These are phyloP conservation scores for Phaeomoniella chlamydospora DNA, from an alignment of 2,329 filamentous ascomycete species.

Conservation along the genomic window DNA sequence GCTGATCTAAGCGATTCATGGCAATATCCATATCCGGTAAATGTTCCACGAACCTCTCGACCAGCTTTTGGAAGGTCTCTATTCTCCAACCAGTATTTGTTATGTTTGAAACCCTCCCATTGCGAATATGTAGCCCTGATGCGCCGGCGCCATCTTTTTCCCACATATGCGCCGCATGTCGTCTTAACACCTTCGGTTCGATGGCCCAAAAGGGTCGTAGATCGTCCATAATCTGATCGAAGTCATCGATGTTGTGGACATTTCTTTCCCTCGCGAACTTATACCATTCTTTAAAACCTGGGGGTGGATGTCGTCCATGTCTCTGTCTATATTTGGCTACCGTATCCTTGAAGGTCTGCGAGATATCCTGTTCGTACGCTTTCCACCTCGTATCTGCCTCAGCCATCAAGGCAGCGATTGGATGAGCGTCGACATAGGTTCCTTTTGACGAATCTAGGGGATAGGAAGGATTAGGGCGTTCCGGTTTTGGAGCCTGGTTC, in stretches of 20 bases:
- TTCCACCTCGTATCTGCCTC: conserved; percentile 19
- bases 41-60: conserved; percentile 35
- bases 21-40: conserved; percentile 54
- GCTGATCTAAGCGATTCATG: conserved; percentile 51
- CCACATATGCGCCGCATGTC: conserved; percentile 18
- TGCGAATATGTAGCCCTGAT: conserved; percentile 18
- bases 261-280: conserved; percentile 20
- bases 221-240: conserved; percentile 22
- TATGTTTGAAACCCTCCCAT: conserved; percentile 19
- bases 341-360: conserved; percentile 21
- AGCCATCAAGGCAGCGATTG: conserved; percentile 18
- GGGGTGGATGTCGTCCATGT: conserved; percentile 24
- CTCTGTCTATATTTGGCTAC: conserved; percentile 21
- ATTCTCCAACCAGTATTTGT: conserved; percentile 25
- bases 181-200: conserved; percentile 16
- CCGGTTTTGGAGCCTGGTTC: conserved; percentile 7
- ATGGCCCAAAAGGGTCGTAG: conserved; percentile 22
- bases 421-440: conserved; percentile 13
- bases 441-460: background rate
- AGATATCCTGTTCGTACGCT: conserved; percentile 16
- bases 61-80: conserved; percentile 26
- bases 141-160: conserved; percentile 13
- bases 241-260: conserved; percentile 22
- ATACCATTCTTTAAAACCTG: conserved; percentile 24
- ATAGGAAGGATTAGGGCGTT: background rate